Evolutionary conservation across 306 rosid species (phyloP), one percentile per base, ranked within the genome.

Genomic region (Glycine tomentella): DNA sequence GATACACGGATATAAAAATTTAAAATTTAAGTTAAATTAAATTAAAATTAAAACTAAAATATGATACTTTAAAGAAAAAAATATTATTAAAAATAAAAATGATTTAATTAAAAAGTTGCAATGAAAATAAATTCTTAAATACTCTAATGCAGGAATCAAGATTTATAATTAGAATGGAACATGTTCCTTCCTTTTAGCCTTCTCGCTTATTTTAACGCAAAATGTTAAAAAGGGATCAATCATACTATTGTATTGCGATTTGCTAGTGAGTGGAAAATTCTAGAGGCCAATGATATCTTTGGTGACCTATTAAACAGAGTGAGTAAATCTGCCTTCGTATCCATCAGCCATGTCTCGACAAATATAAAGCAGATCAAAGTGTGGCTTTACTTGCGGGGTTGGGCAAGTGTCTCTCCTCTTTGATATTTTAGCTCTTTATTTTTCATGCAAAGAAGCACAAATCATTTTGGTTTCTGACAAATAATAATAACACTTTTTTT

Each of bases 311-410:
- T 25, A 25, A 25, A 25, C 31, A 25, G 31, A 25, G 31, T 25
- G 31, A 25, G 31, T 6, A 40, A 40, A 40, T 40, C 44, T 40
- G 6, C 1, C 44, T 40, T 40, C 2, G 31, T 25, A 25, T 25
- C 31, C 31, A 25, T 25, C 6, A 3, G 69, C 12, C 48, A 71
- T 46, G 42, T 51, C 46, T 1, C 1, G 8, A 70, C 78, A 49
- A 50, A 63, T 14, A 6, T n/a, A 55, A 76, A 25, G 31, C 31
- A 25, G 31, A 25, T 25, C 31, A 25, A 55, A 13, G 76, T n/a
- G 40, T 57, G 67, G 46, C 79, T 84, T 87, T 81, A 84, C 86
- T 87, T 83, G 72, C 49, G 68, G 25, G 71, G 55, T 69, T 46
- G 77, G 84, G 20, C 11, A 75, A 80, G 34, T 73, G 45, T 84